Evolutionary conservation across 805 yeast genomes (phyloP).

Genomic region (Teunomyces panamensis): DNA sequence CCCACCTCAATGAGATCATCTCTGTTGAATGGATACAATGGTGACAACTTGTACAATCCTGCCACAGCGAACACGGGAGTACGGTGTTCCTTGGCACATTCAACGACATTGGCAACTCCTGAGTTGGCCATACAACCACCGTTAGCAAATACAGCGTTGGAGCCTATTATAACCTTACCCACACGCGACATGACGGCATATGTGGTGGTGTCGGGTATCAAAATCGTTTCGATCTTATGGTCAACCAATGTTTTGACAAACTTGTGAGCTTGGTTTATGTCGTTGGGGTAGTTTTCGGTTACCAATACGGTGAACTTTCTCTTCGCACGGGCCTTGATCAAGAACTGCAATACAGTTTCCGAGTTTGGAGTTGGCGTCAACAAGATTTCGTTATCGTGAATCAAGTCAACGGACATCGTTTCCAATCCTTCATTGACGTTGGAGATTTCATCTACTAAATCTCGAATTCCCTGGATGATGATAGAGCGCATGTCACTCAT

Average conservation of each 20-base stretch:
- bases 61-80: slow-evolving; percentile 98
- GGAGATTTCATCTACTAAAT: slow-evolving; percentile 85
- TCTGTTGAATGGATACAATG: slow-evolving; percentile 85
- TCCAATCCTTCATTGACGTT: slow-evolving; percentile 89
- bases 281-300: slow-evolving; percentile 91
- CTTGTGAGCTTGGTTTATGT: slow-evolving; percentile 67
- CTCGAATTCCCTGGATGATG: slow-evolving; percentile 88
- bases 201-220: slow-evolving; percentile 89
- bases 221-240: slow-evolving; percentile 83
- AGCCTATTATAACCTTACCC: slow-evolving; percentile 92
- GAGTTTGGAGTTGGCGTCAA: slow-evolving; percentile 95
- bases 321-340: slow-evolving; percentile 81
- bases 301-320: slow-evolving; percentile 90
- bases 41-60: slow-evolving; percentile 89
- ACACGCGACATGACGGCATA: slow-evolving; percentile 97
- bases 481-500: slow-evolving; percentile 73
- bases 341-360: slow-evolving; percentile 80
- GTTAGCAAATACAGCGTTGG: slow-evolving; percentile 89
- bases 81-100: slow-evolving; percentile 89
- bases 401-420: slow-evolving; percentile 85
- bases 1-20: slow-evolving; percentile 87
- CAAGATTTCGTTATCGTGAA: slow-evolving; percentile 84
- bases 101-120: slow-evolving; percentile 91
- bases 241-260: slow-evolving; percentile 79
- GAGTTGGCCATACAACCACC: slow-evolving; percentile 91